Percentiles rank a stretch among this genome's conserved stretches.
These are phyloP conservation scores for Aspergillus avenaceus DNA, from an alignment of 495 filamentous ascomycete genomes.

Conservation along the genomic window DNA sequence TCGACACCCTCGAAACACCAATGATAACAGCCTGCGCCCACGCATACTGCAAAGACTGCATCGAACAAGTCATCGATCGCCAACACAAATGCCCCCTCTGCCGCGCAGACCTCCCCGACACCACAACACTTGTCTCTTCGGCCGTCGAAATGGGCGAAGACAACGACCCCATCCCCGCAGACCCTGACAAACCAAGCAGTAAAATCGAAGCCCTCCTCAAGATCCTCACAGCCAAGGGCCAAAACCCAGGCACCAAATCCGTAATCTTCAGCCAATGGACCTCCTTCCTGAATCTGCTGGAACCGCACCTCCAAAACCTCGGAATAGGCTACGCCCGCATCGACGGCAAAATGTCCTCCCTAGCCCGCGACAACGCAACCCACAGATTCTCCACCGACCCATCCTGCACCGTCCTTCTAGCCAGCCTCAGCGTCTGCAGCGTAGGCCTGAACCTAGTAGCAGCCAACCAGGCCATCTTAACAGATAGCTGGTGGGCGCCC, in stretches of 20 bases:
- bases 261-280: slow-evolving; percentile 96
- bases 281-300: slow-evolving; percentile 75
- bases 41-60: slow-evolving; percentile 71
- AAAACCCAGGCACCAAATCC: slow-evolving; percentile 68
- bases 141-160: slow-evolving; percentile 50
- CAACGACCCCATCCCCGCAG: slow-evolving; percentile 42
- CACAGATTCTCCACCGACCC: slow-evolving; percentile 62
- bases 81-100: slow-evolving; percentile 89
- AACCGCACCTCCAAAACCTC: slow-evolving; percentile 59
- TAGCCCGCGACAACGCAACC: slow-evolving; percentile 66
- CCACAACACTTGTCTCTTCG: slow-evolving; percentile 61
- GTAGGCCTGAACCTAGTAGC: slow-evolving; percentile 89
- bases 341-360: slow-evolving; percentile 74
- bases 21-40: slow-evolving; percentile 90
- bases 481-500: slow-evolving; percentile 90
- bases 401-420: slow-evolving; percentile 72
- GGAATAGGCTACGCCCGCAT: slow-evolving; percentile 68
- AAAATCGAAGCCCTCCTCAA: slow-evolving; percentile 81
- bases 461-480: slow-evolving; percentile 81
- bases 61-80: slow-evolving; percentile 70
- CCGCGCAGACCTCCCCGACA: slow-evolving; percentile 62
- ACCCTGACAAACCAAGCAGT: slow-evolving; percentile 64
- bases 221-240: slow-evolving; percentile 69
- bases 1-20: slow-evolving; percentile 68
- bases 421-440: slow-evolving; percentile 74